Conservation (phyloP, 192 early-diverging fungal genomes). For the Coemansia sp. region DNA sequence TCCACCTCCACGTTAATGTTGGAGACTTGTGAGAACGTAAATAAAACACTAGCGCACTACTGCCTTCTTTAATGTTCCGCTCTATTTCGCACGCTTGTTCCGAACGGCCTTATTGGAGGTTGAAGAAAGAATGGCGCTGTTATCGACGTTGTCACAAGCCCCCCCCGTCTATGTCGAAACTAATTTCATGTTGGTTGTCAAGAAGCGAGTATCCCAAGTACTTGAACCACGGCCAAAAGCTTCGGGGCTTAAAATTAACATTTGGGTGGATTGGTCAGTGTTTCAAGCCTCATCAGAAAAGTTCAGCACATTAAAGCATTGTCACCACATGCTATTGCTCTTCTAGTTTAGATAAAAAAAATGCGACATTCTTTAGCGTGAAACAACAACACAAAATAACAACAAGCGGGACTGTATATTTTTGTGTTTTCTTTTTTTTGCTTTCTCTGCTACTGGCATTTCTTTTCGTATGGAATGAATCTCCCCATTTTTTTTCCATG, state of each 20-base stretch:
- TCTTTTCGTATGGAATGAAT: not conserved
- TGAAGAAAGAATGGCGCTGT: too few relatives aligned
- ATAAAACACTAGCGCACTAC: not conserved
- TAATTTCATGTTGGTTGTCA: not conserved
- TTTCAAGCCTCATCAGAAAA: not conserved
- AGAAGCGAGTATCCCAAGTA: not conserved
- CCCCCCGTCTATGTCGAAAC: not conserved
- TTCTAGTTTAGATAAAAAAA: not conserved
- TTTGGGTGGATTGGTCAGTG: not conserved
- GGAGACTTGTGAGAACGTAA: not conserved
- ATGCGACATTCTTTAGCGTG: not conserved
- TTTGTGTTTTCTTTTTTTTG: not conserved
- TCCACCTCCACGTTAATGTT: too few relatives aligned
- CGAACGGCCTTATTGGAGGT: too few relatives aligned
- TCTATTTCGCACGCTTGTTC: not conserved
- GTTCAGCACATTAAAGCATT: not conserved
- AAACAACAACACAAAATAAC: not conserved
- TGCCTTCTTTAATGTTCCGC: not conserved
- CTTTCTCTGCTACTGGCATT: not conserved
- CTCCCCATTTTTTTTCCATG: slow-evolving; percentile 2
- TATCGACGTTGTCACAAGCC: too few relatives aligned
- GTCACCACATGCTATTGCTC: not conserved
- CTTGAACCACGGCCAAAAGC: not conserved
- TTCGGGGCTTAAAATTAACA: not conserved
- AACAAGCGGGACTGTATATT: not conserved